Conservation (phyloP, 2,329 filamentous ascomycete genomes). For the Fusarium nelsonii region DNA sequence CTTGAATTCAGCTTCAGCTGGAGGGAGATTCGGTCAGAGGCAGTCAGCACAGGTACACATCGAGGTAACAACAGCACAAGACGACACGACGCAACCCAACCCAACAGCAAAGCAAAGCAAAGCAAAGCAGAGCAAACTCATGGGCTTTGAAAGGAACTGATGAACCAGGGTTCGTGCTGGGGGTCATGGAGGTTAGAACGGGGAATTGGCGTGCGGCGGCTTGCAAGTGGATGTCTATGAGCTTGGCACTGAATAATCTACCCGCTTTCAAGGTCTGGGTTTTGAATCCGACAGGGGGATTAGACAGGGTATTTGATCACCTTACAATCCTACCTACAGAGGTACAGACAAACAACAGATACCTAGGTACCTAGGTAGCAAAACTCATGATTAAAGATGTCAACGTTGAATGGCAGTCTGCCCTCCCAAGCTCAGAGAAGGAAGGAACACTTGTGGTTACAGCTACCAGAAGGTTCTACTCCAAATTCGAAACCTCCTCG, state of each 20-base stretch:
- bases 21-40: not conserved
- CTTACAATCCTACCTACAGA: not conserved
- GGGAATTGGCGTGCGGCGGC: slow-evolving; percentile 39
- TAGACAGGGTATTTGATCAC: slow-evolving; percentile 22
- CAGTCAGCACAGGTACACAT: not conserved
- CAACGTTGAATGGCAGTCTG: not conserved
- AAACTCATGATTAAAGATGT: slow-evolving; percentile 17
- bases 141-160: slow-evolving; percentile 9
- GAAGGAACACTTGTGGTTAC: not conserved
- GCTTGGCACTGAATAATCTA: slow-evolving; percentile 30
- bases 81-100: not conserved
- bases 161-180: slow-evolving; percentile 17
- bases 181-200: slow-evolving; percentile 39
- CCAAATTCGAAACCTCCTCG: not conserved
- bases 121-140: slow-evolving; percentile 3
- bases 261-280: slow-evolving; percentile 24
- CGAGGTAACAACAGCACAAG: not conserved
- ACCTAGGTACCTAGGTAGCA: too few species aligned
- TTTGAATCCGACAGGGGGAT: slow-evolving; percentile 25
- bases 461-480: not conserved
- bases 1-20: slow-evolving; percentile 10
- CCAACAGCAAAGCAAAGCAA: slow-evolving; percentile 6
- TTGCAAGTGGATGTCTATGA: slow-evolving; percentile 27
- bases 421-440: not conserved
- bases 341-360: too few species aligned